Evolutionary conservation across 75 land plant genomes (phyloP).

Genomic region (Azolla pinnata): DNA sequence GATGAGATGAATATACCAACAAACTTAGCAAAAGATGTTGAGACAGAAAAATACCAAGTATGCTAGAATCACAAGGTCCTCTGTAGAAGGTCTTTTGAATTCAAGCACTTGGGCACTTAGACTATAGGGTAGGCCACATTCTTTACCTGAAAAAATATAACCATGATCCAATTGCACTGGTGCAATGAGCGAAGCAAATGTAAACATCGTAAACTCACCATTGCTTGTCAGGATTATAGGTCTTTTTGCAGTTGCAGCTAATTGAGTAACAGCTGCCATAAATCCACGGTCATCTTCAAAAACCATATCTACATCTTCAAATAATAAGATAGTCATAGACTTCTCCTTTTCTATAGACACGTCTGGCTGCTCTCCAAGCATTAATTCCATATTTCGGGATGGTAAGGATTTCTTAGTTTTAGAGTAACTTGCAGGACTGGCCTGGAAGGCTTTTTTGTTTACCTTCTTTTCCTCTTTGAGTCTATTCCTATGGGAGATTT

Average conservation of each 20-base stretch:
- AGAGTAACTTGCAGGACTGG: no score
- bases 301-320: constrained; percentile 89
- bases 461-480: no score
- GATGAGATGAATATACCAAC: neutral
- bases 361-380: no score
- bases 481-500: no score
- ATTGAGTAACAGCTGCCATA: constrained; percentile 53
- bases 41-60: constrained; percentile 35
- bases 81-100: constrained; percentile 43
- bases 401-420: no score
- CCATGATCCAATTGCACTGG: neutral
- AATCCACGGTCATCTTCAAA: constrained; percentile 91
- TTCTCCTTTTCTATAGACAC: neutral
- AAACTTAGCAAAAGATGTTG: neutral
- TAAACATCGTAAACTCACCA: constrained; percentile 27
- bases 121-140: constrained; percentile 48
- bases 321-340: constrained; percentile 50
- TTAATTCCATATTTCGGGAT: no score
- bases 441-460: no score
- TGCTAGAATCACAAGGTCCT: constrained; percentile 44
- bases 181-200: neutral
- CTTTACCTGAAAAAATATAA: constrained; percentile 22
- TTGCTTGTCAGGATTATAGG: constrained; percentile 92
- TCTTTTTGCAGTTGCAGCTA: constrained; percentile 69
- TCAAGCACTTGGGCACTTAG: constrained; percentile 33